Percentiles rank a stretch among this genome's conserved stretches.
phyloP scores from a whole-genome alignment of 345 rosid genomes.

The Citrus medica region DNA sequence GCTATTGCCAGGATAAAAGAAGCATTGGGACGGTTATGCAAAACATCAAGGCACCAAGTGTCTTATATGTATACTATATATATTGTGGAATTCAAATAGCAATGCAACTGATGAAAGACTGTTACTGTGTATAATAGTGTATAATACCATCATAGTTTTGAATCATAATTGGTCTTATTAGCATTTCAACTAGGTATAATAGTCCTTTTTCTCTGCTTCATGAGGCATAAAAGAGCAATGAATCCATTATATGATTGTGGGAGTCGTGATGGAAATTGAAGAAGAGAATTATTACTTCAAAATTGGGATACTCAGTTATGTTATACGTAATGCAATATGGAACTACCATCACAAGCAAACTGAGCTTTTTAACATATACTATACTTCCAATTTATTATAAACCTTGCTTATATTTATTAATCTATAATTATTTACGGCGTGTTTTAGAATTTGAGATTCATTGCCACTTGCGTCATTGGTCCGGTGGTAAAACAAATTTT shows the following conservation, averaged over 20 bases:
- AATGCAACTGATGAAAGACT: background rate
- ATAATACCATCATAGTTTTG: too few species aligned
- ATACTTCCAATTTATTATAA: too few species aligned
- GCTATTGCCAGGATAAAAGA: background rate
- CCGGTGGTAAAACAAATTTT: too few species aligned
- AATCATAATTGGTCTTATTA: background rate
- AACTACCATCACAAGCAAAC: too few species aligned
- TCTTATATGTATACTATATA: background rate
- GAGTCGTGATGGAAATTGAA: background rate
- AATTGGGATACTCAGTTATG: too few species aligned
- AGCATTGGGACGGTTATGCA: background rate
- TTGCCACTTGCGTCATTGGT: too few species aligned
- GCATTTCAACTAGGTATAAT: background rate
- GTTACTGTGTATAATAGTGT: background rate
- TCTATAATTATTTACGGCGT: fast-evolving
- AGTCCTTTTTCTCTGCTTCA: background rate
- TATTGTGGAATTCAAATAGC: background rate
- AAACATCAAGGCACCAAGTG: background rate
- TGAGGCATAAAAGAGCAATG: background rate
- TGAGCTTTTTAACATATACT: too few species aligned
- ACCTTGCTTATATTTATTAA: too few species aligned
- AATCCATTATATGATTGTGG: background rate
- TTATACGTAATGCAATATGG: too few species aligned
- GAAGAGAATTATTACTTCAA: background rate
- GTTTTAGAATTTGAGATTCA: too few species aligned